Evolutionary conservation across 352 stramenopile species (phyloP).

Genomic region (Thalassiosira ordinaria): DNA sequence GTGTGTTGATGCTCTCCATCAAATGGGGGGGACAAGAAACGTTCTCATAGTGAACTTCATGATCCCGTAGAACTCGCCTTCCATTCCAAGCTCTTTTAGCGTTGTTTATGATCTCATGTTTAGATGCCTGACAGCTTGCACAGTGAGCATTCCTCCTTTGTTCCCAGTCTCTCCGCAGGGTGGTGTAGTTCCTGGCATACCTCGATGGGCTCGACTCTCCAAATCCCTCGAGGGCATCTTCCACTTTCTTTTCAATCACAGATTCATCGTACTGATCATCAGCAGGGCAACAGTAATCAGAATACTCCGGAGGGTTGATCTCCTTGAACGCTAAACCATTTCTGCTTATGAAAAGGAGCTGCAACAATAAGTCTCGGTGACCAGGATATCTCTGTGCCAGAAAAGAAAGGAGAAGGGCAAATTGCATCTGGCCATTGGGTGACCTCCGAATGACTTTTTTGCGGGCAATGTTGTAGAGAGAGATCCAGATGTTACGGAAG

Average conservation of each 20-base stretch:
- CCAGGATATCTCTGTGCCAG: slow-evolving; percentile 7
- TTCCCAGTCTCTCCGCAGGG: slow-evolving; percentile 1
- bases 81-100: neutral
- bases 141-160: neutral
- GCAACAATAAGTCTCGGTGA: neutral
- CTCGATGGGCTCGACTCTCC: neutral
- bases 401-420: neutral
- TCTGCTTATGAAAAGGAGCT: slow-evolving; percentile 8
- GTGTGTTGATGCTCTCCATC: neutral
- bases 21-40: neutral
- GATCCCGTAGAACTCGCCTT: neutral
- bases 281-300: neutral
- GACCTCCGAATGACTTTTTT: neutral
- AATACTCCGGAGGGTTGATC: slow-evolving; percentile 8
- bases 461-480: slow-evolving; percentile 17
- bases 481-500: slow-evolving; percentile 8
- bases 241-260: neutral
- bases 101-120: neutral
- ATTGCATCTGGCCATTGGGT: neutral
- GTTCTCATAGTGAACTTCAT: neutral
- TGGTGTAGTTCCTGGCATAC: neutral
- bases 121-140: neutral
- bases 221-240: neutral
- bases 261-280: neutral
- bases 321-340: slow-evolving; percentile 7